Base-by-base conservation (phyloP, 2,329 filamentous ascomycete species). In the Diatrype stigma region DNA sequence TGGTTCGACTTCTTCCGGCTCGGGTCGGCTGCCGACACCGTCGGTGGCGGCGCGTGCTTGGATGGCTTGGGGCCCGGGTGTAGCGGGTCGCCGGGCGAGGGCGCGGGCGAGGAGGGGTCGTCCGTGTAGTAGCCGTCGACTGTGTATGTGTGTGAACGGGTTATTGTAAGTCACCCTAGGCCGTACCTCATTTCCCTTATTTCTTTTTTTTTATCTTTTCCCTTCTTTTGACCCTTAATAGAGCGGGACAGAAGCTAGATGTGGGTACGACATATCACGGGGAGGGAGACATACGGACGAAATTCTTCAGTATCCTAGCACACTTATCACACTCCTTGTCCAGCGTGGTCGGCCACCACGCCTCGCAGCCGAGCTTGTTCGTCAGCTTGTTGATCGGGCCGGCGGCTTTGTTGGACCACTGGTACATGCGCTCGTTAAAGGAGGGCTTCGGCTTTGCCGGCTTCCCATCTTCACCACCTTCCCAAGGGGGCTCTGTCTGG, bases 281-380 rank as follows among this genome's bases (percentile, higher is more conserved):
- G 6, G 10, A 17, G 22, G 30, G 8, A 17, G 7, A 68, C 84
- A 63, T 76, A 88, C 85, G 94, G 75, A 90, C 96, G 70, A 96
- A 96, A 56, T 85, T 88, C 64, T 82, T 82, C 23, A 96, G 69
- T 45, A 96, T 96, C 12, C 89, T 77, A 32, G 91, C 90, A 1
- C 90, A 90, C 74, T 96, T 96, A 70, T 96, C 90, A 60, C 87
- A 88, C 73, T 96, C 92, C 68, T 90, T 90, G 65, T 96, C 91
- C 57, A 96, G 75, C 1, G 86, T 86, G 49, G 87, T 90, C 1
- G 91, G 91, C 80, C 92, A 87, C 70, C 96, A 96, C 21, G 89
- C 87, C 69, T 96, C 90, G 46, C 71, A 72, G n/a, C 90, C 90
- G 35, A 96, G 76, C 70, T 87, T 90, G 70, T 95, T 90, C 16